These are phyloP conservation scores for Chlorella sorokiniana DNA, from an alignment of 139 green algal genomes.

Conservation along the genomic window DNA sequence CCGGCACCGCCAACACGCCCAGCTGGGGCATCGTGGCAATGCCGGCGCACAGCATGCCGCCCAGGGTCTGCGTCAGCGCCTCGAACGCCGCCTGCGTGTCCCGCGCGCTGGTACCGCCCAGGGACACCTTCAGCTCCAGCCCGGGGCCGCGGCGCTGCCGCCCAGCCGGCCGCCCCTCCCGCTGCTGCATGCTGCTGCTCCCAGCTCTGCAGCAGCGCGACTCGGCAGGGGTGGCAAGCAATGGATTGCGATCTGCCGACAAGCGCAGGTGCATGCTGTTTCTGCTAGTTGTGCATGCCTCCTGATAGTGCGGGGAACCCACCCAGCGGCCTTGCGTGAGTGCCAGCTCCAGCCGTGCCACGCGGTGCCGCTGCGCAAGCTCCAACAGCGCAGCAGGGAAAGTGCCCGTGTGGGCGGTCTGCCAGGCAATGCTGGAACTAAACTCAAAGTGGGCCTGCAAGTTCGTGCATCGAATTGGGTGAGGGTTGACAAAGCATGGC, in stretches of 20 bases:
- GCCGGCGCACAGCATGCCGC: conserved; percentile 69
- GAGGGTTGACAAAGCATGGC: neutral
- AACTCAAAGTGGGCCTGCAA: conserved; percentile 27
- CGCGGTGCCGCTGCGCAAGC: neutral
- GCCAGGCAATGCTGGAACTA: neutral
- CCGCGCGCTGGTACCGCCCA: neutral
- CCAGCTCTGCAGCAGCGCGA: conserved; percentile 22
- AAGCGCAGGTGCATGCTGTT: neutral
- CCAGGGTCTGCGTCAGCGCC: conserved; percentile 59
- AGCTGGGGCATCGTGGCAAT: neutral
- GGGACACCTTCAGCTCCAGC: conserved; percentile 6
- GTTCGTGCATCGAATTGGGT: too few species aligned
- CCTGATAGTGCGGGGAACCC: neutral
- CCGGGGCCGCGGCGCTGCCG: neutral
- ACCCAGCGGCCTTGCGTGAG: conserved; percentile 60
- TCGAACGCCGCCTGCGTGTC: conserved; percentile 42
- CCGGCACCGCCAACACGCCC: conserved; percentile 12
- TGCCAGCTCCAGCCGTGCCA: conserved; percentile 44
- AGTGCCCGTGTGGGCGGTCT: neutral
- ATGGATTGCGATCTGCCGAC: too few species aligned
- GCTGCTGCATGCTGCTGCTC: conserved; percentile 5
- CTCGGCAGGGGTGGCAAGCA: too few species aligned
- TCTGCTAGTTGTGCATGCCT: neutral
- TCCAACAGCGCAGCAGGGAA: conserved; percentile 7
- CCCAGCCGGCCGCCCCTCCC: neutral